phyloP scores from a whole-genome alignment of 2,329 filamentous ascomycete species.

The Arthrocladium fulminans region DNA sequence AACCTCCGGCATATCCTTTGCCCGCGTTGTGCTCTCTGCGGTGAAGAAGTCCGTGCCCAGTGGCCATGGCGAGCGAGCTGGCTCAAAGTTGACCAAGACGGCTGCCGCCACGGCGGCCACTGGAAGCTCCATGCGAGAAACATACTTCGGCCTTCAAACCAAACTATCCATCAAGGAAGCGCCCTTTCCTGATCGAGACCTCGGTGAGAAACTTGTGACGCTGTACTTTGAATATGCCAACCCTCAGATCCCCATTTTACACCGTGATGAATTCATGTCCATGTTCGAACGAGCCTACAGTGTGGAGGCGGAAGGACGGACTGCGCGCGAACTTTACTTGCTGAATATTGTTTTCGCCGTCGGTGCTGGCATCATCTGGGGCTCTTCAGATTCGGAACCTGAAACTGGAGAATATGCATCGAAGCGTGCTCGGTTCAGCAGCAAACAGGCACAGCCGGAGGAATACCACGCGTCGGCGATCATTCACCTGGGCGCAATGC shows the following conservation, averaged over 20 bases:
- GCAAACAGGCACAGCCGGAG: slow-evolving; percentile 67
- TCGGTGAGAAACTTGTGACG: slow-evolving; percentile 63
- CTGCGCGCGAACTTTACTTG: slow-evolving; percentile 78
- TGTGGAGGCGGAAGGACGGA: slow-evolving; percentile 56
- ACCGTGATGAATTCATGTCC: slow-evolving; percentile 79
- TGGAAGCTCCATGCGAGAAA: slow-evolving; percentile 82
- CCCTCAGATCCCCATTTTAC: slow-evolving; percentile 87
- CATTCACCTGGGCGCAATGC: slow-evolving; percentile 77
- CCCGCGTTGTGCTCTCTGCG: slow-evolving; percentile 84
- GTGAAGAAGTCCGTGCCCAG: slow-evolving; percentile 65
- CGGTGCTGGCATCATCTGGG: slow-evolving; percentile 80
- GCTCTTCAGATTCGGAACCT: slow-evolving; percentile 20
- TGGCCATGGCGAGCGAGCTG: slow-evolving; percentile 54
- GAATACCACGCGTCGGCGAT: slow-evolving; percentile 95
- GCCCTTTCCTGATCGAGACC: slow-evolving; percentile 67
- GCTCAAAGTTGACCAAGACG: slow-evolving; percentile 51
- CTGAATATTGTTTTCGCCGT: slow-evolving; percentile 97
- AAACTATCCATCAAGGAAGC: slow-evolving; percentile 80
- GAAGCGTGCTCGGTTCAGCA: slow-evolving; percentile 47
- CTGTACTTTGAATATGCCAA: slow-evolving; percentile 96
- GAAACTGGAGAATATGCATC: slow-evolving; percentile 25
- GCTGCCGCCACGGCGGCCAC: slow-evolving; percentile 44
- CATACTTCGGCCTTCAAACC: slow-evolving; percentile 92
- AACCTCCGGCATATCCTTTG: slow-evolving; percentile 86
- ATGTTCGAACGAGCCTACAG: slow-evolving; percentile 77